phyloP scores from a whole-genome alignment of 208 protist genomes.

The Leishmania tropica region DNA sequence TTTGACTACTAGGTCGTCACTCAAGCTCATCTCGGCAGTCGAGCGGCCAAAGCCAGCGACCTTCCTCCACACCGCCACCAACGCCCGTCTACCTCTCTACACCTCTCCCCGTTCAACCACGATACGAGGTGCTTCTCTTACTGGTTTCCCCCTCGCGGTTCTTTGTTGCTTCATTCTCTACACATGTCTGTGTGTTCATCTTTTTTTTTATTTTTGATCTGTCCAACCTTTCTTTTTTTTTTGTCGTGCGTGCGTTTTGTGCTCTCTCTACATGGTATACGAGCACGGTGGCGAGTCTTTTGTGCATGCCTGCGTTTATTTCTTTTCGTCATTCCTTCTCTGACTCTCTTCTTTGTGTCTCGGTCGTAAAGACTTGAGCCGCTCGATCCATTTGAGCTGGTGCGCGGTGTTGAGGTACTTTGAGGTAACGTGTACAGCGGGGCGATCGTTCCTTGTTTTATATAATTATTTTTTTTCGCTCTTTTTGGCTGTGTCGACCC shows the following conservation, averaged over 20 bases:
- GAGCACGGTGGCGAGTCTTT: neutral
- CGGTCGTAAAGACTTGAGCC: neutral
- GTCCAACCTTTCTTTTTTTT: neutral
- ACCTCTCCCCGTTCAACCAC: neutral
- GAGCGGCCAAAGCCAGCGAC: neutral
- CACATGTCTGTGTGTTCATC: neutral
- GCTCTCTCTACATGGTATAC: neutral
- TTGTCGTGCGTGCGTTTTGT: neutral
- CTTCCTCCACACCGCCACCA: neutral
- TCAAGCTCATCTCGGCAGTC: neutral
- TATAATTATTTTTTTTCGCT: constrained; percentile 15
- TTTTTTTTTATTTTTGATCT: neutral
- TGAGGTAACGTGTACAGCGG: neutral
- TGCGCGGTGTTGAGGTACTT: neutral
- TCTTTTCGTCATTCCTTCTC: neutral
- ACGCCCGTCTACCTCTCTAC: neutral
- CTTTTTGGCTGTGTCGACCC: neutral
- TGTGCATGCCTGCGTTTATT: neutral
- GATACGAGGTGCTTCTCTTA: neutral
- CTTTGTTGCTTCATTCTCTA: neutral
- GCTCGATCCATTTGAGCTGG: neutral
- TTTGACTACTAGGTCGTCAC: neutral
- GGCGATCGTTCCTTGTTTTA: constrained; percentile 1
- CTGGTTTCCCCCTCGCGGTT: neutral
- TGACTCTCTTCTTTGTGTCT: neutral